Conservation (phyloP, 495 filamentous ascomycete species). For the Stereocaulon alpinum region DNA sequence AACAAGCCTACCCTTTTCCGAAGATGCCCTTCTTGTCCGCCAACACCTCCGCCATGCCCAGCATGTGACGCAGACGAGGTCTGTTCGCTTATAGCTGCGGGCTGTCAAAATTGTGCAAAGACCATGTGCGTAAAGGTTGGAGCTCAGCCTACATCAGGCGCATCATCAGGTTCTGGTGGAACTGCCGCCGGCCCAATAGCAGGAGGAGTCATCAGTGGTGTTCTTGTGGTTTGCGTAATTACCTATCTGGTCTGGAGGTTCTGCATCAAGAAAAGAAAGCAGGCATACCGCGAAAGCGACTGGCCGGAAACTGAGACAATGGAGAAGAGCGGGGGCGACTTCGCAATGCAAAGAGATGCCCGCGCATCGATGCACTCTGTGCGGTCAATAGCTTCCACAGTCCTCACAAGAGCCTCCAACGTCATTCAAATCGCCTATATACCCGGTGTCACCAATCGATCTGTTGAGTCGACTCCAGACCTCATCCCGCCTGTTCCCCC, state of each 20-base stretch:
- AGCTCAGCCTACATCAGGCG: constrained; percentile 25
- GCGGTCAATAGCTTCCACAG: constrained; percentile 85
- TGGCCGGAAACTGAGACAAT: constrained; percentile 41
- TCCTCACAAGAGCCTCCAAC: constrained; percentile 91
- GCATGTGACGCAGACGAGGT: constrained; percentile 36
- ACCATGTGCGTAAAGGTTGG: constrained; percentile 48
- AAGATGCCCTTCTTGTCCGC: constrained; percentile 36
- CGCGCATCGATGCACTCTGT: constrained; percentile 78
- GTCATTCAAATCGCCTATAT: constrained; percentile 99
- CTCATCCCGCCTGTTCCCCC: constrained; percentile 85
- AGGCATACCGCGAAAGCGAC: constrained; percentile 46
- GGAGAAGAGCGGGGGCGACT: constrained; percentile 40
- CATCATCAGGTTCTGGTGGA: constrained; percentile 17
- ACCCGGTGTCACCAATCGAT: constrained; percentile 90
- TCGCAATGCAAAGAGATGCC: constrained; percentile 50
- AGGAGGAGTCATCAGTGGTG: constrained; percentile 71
- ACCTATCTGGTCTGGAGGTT: constrained; percentile 79
- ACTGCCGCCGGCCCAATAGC: constrained; percentile 72
- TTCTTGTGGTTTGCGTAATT: constrained; percentile 55
- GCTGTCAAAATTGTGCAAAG: constrained; percentile 48
- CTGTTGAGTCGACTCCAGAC: constrained; percentile 67
- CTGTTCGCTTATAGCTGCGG: constrained; percentile 46
- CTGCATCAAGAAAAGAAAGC: constrained; percentile 69
- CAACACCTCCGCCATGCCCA: constrained; percentile 40
- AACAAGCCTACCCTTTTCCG: constrained; percentile 34